Evolutionary conservation across 345 rosid species (phyloP), one percentile per base, ranked within the genome.

Genomic region (Salix viminalis): DNA sequence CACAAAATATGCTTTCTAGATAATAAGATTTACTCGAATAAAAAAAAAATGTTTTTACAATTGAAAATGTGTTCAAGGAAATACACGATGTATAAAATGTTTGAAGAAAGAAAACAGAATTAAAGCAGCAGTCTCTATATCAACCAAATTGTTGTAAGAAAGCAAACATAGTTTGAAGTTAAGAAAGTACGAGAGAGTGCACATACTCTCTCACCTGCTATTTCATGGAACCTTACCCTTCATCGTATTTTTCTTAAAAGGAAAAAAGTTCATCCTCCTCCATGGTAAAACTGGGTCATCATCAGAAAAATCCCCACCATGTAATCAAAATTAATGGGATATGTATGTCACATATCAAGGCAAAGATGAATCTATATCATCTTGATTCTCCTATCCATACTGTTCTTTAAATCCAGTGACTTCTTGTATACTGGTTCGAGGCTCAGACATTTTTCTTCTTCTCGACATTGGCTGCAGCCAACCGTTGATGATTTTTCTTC

Each of bases 401-500:
- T 19, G 36, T 23, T 21, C 28, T 34, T 10, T 15, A 46, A 71
- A 11, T 18, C 9, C 8, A 71, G 21, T 18, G 14, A 26, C 37
- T 32, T 32, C 0, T 71, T 28, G 30, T 26, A 9, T 37, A 18
- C 61, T 67, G 75, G 8, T 67, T 70, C 42, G 50, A 65, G 77
- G 15, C 8, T 84, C 83, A 92, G 15, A 86, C 86, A 65, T 70
- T 83, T 69, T 81, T 82, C 90, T 94, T 94, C 88, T 88, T 92
- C 52, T 89, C 93, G n/a, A 87, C 36, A 86, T 79, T 90, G 48
- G 91, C 85, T 1, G 84, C 83, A 21, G 86, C 90, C 64, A 61
- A 67, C 71, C 83, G 86, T 76, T 92, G 98, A 36, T 86, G 83
- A 36, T 86, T 81, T 73, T 90, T 90, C 82, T 84, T 91, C 98